phyloP scores from a whole-genome alignment of 1,284 basidiomycete genomes.

The Rhodotorula glutinis region DNA sequence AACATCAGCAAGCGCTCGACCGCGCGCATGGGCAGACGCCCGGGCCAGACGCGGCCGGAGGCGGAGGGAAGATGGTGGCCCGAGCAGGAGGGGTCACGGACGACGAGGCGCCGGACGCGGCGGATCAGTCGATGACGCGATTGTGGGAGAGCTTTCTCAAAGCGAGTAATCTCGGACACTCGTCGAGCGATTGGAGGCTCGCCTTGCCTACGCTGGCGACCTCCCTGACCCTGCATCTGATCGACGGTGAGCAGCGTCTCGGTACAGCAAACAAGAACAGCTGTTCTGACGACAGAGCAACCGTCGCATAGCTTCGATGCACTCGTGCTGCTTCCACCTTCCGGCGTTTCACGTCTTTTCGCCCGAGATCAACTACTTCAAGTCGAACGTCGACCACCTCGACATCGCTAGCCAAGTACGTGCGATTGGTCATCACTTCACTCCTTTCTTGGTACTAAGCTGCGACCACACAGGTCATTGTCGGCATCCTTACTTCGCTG shows the following conservation, averaged over 20 bases:
- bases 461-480: constrained; percentile 18
- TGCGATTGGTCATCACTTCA: too few species aligned
- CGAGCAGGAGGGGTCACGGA: too few species aligned
- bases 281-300: neutral
- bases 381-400: constrained; percentile 26
- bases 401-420: constrained; percentile 28
- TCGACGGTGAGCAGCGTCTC: constrained; percentile 31
- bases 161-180: constrained; percentile 28
- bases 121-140: neutral
- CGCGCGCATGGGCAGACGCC: neutral
- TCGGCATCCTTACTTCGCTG: constrained; percentile 35
- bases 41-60: neutral
- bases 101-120: neutral
- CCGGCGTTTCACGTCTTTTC: constrained; percentile 33
- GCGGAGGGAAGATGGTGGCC: neutral
- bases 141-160: constrained; percentile 29
- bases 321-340: constrained; percentile 39
- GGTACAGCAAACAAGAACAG: neutral
- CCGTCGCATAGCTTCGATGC: constrained; percentile 26
- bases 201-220: constrained; percentile 34
- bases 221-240: constrained; percentile 30
- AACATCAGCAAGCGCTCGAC: constrained; percentile 13
- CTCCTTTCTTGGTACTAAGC: too few species aligned
- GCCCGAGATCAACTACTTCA: constrained; percentile 17
- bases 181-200: constrained; percentile 31